Evolutionary conservation across 345 rosid genomes (phyloP), one percentile per base, ranked within the genome.

Genomic region (Hevea brasiliensis): DNA sequence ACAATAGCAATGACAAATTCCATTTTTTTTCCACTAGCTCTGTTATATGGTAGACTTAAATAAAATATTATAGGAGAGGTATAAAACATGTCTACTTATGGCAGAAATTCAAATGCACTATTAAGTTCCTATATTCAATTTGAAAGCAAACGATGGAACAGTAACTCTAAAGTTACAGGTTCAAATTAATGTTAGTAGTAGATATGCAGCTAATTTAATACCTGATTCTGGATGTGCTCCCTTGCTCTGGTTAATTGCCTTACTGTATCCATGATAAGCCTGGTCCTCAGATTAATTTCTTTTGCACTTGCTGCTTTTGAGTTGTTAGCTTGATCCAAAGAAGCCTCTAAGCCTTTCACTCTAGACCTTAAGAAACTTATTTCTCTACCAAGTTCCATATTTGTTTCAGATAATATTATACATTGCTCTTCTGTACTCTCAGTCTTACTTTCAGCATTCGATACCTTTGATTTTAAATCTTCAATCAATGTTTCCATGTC

Each of bases 401-500:
- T 94, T 13, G 85, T 70, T 64, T 85, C 90, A 40, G 97, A 92
- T 67, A 94, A 71, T 61, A 70, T 68, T 73, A 85, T 77, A 71
- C 97, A 90, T 72, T 85, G 90, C 76, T 89, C 98, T 84, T 94
- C 98, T n/a, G 76, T 84, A 40, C 69, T 74, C 75, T 88, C 95
- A 2, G 79, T 84, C 77, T 83, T 88, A 77, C 83, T 86, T 78
- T 94, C 99, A 50, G 97, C 96, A 84, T 82, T 92, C n/a, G 93
- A 84, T 50, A 89, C 97, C 82, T 95, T 95, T 15, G 97, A 92
- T 62, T 90, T 95, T 59, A 92, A 82, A 79, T 95, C 99, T 76
- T 92, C 98, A 47, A 95, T 92, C 67, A 95, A 82, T 2, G 90
- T 92, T 79, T 95, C 99, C 99, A 95, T 95, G 78, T 95, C 99